Conservation (phyloP, 306 rosid species). For the Biancaea sappan region DNA sequence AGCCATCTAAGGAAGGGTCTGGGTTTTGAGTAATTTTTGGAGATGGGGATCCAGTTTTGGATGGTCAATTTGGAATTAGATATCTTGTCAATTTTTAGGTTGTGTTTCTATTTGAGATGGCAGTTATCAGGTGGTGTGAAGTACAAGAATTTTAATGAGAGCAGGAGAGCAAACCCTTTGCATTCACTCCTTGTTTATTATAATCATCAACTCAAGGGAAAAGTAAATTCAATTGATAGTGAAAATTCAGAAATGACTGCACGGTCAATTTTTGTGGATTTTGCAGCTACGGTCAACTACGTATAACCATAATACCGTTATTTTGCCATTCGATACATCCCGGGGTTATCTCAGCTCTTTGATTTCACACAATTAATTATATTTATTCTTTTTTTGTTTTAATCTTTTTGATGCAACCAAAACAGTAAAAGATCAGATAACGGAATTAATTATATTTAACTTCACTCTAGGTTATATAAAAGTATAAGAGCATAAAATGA, state of each 20-base stretch:
- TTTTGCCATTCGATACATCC: not conserved
- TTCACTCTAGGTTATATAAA: not conserved
- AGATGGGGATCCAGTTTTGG: not conserved
- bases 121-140: not conserved
- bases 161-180: not conserved
- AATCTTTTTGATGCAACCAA: too few relatives aligned
- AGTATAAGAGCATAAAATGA: too few relatives aligned
- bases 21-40: not conserved
- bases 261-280: not conserved
- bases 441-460: not conserved
- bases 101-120: conserved; percentile 10
- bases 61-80: conserved; percentile 17
- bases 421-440: too few relatives aligned
- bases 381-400: too few relatives aligned
- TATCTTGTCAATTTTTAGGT: conserved; percentile 29
- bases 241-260: not conserved
- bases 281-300: not conserved
- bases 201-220: not conserved
- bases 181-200: not conserved
- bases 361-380: not conserved
- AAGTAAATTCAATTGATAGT: not conserved
- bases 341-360: not conserved
- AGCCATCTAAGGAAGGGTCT: not conserved
- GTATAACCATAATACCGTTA: not conserved
- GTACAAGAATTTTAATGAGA: not conserved